Base-by-base conservation (phyloP, 495 filamentous ascomycete species). In the Penicillium lividum region DNA sequence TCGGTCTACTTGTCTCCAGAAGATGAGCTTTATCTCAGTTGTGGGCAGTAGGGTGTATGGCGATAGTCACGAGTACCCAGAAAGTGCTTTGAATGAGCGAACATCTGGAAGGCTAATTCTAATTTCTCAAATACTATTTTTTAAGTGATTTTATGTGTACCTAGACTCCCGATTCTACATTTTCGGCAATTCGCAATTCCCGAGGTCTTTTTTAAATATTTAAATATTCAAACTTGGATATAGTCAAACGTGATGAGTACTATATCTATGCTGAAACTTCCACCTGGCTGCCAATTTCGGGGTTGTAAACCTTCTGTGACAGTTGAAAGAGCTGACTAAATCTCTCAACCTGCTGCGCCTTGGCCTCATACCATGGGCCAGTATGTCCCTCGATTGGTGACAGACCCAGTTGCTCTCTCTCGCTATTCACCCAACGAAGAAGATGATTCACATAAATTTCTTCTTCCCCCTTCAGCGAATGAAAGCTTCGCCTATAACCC, bases 381-480 rank as follows among this genome's bases (percentile, higher is more conserved):
- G 78, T 74, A 62, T 85, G 79, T 0, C 75, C 76, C 50, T 73
- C 65, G 47, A 86, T 63, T 7, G 56, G 55, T 40, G 66, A 34
- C 3, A 73, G 60, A 5, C 74, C 78, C 0, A 43, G 34, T 11
- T 57, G 55, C 22, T 42, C 65, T 10, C 73, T 64, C 8, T 72
- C 63, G 6, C 27, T 9, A 65, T 86, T 87, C 2, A 84, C 70
- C 85, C 82, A 86, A 1, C 63, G 64, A 4, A 84, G 58, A 7
- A 88, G 44, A 13, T 78, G 75, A 9, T 72, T 57, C n/a, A 86
- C 84, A 65, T 87, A 88, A 15, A 59, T 55, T 16, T 83, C 68
- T 54, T 86, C 84, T 16, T 70, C 58, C 18, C 78, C 79, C 48
- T 72, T 78, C n/a, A 85, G 63, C 7, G 77, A 79, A 65, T 86